Evolutionary conservation across 2,329 filamentous ascomycete genomes (phyloP).

Genomic region (Microthyrium microscopicum): DNA sequence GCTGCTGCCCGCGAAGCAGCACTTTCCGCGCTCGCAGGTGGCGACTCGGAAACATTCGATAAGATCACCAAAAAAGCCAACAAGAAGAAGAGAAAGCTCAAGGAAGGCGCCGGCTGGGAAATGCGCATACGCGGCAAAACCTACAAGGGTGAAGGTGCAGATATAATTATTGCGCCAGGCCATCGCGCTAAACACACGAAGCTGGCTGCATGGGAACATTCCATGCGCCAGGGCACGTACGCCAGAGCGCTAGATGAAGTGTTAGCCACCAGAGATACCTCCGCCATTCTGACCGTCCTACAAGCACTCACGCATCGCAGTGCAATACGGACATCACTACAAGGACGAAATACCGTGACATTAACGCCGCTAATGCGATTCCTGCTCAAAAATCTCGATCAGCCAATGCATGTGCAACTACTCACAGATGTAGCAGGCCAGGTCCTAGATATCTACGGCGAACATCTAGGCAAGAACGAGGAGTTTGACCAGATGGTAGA

Average conservation of each 20-base stretch:
- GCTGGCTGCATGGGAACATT: constrained; percentile 61
- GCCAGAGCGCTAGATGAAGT: constrained; percentile 63
- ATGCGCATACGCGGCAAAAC: constrained; percentile 54
- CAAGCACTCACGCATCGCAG: constrained; percentile 76
- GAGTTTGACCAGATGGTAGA: constrained; percentile 57
- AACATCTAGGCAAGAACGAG: constrained; percentile 56
- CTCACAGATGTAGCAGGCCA: constrained; percentile 72
- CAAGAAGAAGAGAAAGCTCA: constrained; percentile 46
- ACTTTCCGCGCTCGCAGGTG: constrained; percentile 67
- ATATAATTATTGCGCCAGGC: constrained; percentile 73
- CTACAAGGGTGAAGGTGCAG: constrained; percentile 65
- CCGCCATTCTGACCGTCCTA: constrained; percentile 53
- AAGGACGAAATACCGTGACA: constrained; percentile 62
- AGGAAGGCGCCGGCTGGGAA: constrained; percentile 41
- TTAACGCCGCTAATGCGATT: constrained; percentile 73
- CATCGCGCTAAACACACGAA: constrained; percentile 46
- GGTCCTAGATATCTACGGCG: constrained; percentile 73
- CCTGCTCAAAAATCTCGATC: constrained; percentile 63
- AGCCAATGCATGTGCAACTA: constrained; percentile 65
- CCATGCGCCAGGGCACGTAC: constrained; percentile 65
- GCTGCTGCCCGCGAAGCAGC: constrained; percentile 65
- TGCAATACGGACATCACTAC: constrained; percentile 64
- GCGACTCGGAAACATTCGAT: constrained; percentile 64
- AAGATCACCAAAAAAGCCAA: constrained; percentile 49
- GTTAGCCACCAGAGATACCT: constrained; percentile 27